Evolutionary conservation across 192 early-diverging fungal species (phyloP).

Genomic region (Piromyces sp.): DNA sequence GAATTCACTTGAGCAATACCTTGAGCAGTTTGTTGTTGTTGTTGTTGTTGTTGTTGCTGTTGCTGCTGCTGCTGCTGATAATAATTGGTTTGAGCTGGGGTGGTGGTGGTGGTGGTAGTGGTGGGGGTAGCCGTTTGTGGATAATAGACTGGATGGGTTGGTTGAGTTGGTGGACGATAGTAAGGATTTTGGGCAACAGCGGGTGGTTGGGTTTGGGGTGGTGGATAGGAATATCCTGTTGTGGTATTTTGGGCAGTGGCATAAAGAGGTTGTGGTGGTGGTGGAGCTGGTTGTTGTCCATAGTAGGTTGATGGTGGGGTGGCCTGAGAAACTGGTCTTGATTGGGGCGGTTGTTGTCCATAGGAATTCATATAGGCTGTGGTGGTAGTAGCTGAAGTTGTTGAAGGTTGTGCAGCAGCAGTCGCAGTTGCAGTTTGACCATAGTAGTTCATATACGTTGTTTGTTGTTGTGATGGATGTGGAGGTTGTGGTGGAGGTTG

Average conservation of each 20-base stretch:
- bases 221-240: not conserved
- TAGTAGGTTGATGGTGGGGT: not conserved
- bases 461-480: no score
- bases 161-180: not conserved
- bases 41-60: conserved; percentile 6
- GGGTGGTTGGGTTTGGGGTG: conserved; percentile 3
- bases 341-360: not conserved
- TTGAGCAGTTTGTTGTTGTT: conserved; percentile 7
- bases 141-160: no score
- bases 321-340: not conserved
- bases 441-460: no score
- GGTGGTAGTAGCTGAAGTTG: not conserved
- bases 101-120: conserved; percentile 1
- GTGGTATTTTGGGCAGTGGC: conserved; percentile 2
- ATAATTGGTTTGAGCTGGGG: conserved; percentile 13
- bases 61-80: conserved; percentile 1
- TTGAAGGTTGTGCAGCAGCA: not conserved
- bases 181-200: conserved; percentile 1
- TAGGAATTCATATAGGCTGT: not conserved
- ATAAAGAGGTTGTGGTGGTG: conserved; percentile 1
- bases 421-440: conserved; percentile 6
- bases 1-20: not conserved
- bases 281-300: conserved; percentile 15
- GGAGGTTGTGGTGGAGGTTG: conserved; percentile 1
- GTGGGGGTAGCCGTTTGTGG: no score